Conservation (phyloP, 331 rosid genomes). For the Telfairia occidentalis region DNA sequence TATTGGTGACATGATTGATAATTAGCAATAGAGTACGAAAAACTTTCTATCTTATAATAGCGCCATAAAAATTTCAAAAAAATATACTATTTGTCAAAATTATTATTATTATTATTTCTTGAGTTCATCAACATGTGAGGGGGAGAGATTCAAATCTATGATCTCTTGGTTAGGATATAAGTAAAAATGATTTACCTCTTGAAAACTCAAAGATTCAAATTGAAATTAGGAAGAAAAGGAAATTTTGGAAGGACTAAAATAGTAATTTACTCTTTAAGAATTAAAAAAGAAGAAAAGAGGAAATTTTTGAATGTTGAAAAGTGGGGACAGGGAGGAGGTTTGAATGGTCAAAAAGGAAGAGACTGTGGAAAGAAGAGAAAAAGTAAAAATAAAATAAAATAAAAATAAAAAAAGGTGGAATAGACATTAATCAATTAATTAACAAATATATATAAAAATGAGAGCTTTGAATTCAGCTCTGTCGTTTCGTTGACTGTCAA, state of each 20-base stretch:
- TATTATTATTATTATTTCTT: no score
- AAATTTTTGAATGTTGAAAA: not conserved
- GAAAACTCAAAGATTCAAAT: no score
- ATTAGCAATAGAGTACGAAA: no score
- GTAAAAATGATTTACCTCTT: no score
- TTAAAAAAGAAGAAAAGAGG: not conserved
- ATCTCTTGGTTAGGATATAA: no score
- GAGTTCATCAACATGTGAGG: no score
- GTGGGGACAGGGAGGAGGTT: conserved; percentile 11
- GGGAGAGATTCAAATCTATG: no score
- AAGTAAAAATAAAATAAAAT: not conserved
- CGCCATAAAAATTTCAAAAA: no score
- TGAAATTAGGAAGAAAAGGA: no score
- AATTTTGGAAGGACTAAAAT: no score
- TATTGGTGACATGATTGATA: not conserved
- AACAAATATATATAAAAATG: not conserved
- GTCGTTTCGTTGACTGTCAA: conserved; percentile 15
- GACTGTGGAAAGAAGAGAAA: conserved; percentile 11
- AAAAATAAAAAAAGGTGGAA: not conserved
- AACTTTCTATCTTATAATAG: no score
- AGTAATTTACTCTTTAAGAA: not conserved
- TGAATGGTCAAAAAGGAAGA: conserved; percentile 19
- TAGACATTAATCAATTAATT: not conserved
- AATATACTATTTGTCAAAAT: no score
- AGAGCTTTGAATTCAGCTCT: conserved; percentile 14